phyloP scores from a whole-genome alignment of 768 basidiomycete genomes.

The Trametopsis cervina region DNA sequence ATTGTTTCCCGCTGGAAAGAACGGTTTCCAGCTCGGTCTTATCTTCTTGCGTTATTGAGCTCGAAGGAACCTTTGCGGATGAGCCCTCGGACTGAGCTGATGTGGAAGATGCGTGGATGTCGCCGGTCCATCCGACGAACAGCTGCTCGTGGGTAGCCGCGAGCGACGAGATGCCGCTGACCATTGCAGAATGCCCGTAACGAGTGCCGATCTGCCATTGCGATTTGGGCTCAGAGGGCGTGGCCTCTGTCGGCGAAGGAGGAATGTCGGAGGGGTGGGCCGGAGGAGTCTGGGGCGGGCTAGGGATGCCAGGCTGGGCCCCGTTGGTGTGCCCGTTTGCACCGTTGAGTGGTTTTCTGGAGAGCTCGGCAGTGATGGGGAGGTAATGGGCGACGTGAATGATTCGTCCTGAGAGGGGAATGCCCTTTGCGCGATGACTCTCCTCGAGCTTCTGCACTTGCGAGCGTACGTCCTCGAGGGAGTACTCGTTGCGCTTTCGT shows the following conservation, averaged over 20 bases:
- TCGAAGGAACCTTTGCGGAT: constrained; percentile 16
- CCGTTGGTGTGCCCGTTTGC: constrained; percentile 11
- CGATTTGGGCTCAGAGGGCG: constrained; percentile 15
- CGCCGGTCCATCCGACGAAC: constrained; percentile 92
- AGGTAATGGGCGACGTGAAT: constrained; percentile 91
- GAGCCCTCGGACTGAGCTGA: constrained; percentile 20
- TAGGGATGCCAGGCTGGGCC: constrained; percentile 41
- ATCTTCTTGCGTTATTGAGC: constrained; percentile 49
- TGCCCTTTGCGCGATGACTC: constrained; percentile 60
- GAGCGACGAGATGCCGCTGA: constrained; percentile 85
- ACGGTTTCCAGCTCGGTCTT: constrained; percentile 59
- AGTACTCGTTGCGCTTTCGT: constrained; percentile 23
- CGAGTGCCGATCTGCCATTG: constrained; percentile 75
- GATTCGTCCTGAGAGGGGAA: constrained; percentile 79
- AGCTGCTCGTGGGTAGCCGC: constrained; percentile 82
- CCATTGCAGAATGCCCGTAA: constrained; percentile 92
- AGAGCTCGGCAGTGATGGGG: constrained; percentile 65
- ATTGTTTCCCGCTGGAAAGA: constrained; percentile 35
- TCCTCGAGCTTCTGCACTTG: constrained; percentile 69
- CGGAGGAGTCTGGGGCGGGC: constrained; percentile 78
- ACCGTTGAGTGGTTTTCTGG: constrained; percentile 12
- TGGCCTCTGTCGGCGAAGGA: constrained; percentile 16
- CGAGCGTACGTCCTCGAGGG: constrained; percentile 64
- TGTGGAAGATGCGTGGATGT: constrained; percentile 49
- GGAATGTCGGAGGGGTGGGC: constrained; percentile 43